These are phyloP conservation scores for Pythium rishiriense DNA, from an alignment of 352 stramenopile genomes.

Conservation along the genomic window DNA sequence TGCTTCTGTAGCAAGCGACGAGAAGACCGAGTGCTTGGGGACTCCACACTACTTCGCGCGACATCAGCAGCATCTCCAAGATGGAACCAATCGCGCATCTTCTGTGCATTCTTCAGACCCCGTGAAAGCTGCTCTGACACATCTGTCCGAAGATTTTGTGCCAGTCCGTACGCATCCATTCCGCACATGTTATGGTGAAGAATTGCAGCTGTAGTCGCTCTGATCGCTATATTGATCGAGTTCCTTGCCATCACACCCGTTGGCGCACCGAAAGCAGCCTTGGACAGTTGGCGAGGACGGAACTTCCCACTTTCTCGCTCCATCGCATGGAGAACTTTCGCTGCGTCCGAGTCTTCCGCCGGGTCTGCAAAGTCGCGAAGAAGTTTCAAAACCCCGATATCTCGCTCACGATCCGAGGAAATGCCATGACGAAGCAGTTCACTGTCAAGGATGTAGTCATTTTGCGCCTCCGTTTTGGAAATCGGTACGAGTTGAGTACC, in stretches of 20 bases:
- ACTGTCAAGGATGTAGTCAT: conserved; percentile 60
- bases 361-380: conserved; percentile 60
- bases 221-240: conserved; percentile 58
- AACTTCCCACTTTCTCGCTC: conserved; percentile 13
- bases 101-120: conserved; percentile 84
- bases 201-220: conserved; percentile 72
- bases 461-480: conserved; percentile 45
- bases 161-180: conserved; percentile 77
- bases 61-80: conserved; percentile 71
- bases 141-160: conserved; percentile 54
- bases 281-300: conserved; percentile 1
- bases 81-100: conserved; percentile 88
- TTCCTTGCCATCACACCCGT: conserved; percentile 10
- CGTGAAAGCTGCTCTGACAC: conserved; percentile 67
- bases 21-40: conserved; percentile 15
- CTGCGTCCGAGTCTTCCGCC: conserved; percentile 39
- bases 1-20: conserved; percentile 33
- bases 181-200: conserved; percentile 88
- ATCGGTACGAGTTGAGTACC: conserved; percentile 48
- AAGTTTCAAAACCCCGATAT: conserved; percentile 54
- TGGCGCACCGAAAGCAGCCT: background rate
- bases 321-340: conserved; percentile 11
- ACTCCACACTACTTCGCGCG: conserved; percentile 36
- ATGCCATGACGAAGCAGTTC: conserved; percentile 71
- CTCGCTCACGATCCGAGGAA: conserved; percentile 44